These are phyloP conservation scores for Starmera quercuum DNA, from an alignment of 805 yeast species.

Conservation along the genomic window DNA sequence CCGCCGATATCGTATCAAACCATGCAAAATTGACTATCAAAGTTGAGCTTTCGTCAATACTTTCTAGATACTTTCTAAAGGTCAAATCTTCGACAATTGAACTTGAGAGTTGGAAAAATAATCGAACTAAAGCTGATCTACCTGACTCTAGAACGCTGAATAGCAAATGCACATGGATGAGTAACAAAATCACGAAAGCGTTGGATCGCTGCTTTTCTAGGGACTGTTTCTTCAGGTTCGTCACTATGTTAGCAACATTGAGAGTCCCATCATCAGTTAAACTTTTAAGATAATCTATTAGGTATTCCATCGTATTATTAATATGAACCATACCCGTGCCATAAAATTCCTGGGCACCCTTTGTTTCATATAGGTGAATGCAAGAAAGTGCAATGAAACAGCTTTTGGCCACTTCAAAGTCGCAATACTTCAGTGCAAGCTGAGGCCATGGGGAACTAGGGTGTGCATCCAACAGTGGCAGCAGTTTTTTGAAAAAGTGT, in stretches of 20 bases:
- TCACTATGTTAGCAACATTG: conserved; percentile 27
- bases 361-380: conserved; percentile 48
- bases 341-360: conserved; percentile 45
- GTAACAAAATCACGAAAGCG: conserved; percentile 39
- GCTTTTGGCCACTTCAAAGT: conserved; percentile 48
- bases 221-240: conserved; percentile 27
- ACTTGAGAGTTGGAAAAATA: conserved; percentile 41
- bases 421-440: conserved; percentile 47
- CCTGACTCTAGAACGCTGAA: conserved; percentile 50
- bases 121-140: conserved; percentile 41
- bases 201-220: conserved; percentile 28
- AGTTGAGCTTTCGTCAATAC: conserved; percentile 41
- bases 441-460: conserved; percentile 59
- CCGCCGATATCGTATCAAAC: conserved; percentile 52
- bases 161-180: conserved; percentile 46
- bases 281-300: conserved; percentile 35
- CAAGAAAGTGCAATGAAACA: conserved; percentile 51
- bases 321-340: conserved; percentile 45
- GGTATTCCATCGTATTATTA: conserved; percentile 47
- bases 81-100: conserved; percentile 39
- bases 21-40: conserved; percentile 46
- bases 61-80: conserved; percentile 33
- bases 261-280: conserved; percentile 14
- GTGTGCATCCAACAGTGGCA: conserved; percentile 50
- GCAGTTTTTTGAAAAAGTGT: conserved; percentile 46